These are phyloP conservation scores for Pezicula radicicola DNA, from an alignment of 2,329 filamentous ascomycete genomes.

Conservation along the genomic window DNA sequence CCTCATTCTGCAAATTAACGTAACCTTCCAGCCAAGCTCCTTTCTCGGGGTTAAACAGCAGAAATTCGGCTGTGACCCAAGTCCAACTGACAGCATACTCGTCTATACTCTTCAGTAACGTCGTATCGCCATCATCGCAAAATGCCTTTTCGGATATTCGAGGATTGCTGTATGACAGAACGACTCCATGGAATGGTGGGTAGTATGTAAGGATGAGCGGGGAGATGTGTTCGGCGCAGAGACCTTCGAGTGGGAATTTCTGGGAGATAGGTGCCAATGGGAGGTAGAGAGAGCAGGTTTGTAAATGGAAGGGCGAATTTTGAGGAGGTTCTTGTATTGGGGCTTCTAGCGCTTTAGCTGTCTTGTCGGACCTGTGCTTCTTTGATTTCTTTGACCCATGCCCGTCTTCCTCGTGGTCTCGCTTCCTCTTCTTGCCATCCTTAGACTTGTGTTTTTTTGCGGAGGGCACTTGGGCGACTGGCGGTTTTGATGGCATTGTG, in stretches of 20 bases:
- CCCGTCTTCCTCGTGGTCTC: slow-evolving; percentile 35
- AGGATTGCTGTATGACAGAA: slow-evolving; percentile 71
- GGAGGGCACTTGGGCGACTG: slow-evolving; percentile 12
- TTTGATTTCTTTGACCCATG: slow-evolving; percentile 40
- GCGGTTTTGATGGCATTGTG: slow-evolving; percentile 6
- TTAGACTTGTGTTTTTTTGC: slow-evolving; percentile 32
- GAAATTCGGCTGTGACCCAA: slow-evolving; percentile 85
- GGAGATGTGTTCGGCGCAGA: slow-evolving; percentile 71
- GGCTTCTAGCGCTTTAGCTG: slow-evolving; percentile 16
- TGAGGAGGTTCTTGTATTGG: slow-evolving; percentile 11
- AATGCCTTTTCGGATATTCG: slow-evolving; percentile 59
- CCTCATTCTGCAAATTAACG: slow-evolving; percentile 83
- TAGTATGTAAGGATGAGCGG: slow-evolving; percentile 77
- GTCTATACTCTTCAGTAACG: slow-evolving; percentile 54
- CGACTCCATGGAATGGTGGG: slow-evolving; percentile 67
- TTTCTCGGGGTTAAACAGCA: slow-evolving; percentile 74
- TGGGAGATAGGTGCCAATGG: slow-evolving; percentile 71
- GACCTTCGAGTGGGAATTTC: slow-evolving; percentile 65
- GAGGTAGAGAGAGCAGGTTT: slow-evolving; percentile 79
- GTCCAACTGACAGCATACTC: slow-evolving; percentile 86
- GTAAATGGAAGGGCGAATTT: slow-evolving; percentile 70
- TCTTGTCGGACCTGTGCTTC: slow-evolving; percentile 38
- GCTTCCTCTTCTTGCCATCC: slow-evolving; percentile 40
- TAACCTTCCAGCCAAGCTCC: slow-evolving; percentile 76
- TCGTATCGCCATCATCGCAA: slow-evolving; percentile 44